These are phyloP conservation scores for Funneliformis geosporum DNA, from an alignment of 192 early-diverging fungal species.

Conservation along the genomic window DNA sequence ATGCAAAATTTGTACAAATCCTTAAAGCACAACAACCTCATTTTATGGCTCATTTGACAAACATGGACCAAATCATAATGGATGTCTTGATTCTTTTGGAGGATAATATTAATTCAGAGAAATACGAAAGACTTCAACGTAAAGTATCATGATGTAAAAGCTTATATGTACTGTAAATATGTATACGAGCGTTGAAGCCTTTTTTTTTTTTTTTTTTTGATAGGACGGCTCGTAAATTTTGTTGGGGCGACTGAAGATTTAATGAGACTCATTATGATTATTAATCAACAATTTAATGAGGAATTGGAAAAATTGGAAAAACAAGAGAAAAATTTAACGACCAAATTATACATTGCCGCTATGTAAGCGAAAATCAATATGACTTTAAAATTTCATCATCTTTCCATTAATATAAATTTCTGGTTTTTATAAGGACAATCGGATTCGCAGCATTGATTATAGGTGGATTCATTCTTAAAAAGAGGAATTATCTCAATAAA, in stretches of 20 bases:
- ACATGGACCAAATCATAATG: not conserved
- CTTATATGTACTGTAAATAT: no score
- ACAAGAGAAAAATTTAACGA: not conserved
- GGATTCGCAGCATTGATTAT: no score
- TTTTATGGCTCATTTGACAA: not conserved
- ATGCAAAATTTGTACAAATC: not conserved
- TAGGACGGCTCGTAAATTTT: not conserved
- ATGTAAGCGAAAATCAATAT: not conserved
- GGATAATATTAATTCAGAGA: not conserved
- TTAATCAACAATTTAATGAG: not conserved
- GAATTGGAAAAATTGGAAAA: not conserved
- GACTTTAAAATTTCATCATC: not conserved
- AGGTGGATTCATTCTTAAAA: no score
- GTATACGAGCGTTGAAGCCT: no score
- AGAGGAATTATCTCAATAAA: no score
- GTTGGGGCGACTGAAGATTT: not conserved
- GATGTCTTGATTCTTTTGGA: not conserved
- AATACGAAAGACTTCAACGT: constrained; percentile 2
- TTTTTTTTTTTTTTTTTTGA: not conserved
- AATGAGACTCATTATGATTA: not conserved
- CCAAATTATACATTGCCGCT: not conserved
- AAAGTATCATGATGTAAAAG: not conserved
- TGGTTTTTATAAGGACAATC: no score
- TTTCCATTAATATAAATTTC: no score
- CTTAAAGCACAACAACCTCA: not conserved